Evolutionary conservation across 805 yeast species (phyloP), one percentile per base, ranked within the genome.

Genomic region (Candida fluviatilis): DNA sequence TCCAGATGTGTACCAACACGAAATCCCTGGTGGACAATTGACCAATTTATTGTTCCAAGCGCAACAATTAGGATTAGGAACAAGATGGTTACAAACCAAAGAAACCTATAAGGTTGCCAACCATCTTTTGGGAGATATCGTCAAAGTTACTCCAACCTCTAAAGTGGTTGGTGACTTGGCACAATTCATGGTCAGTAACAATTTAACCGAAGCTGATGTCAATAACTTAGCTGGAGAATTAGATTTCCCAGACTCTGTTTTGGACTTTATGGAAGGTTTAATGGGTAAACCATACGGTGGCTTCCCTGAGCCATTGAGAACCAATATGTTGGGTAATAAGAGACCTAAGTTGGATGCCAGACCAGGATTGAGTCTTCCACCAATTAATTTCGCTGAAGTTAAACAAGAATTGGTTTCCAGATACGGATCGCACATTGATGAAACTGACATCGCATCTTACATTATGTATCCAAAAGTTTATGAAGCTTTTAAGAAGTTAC

Each of bases 261-360:
- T 93, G 62, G 99, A 93, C 67, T 93, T 93, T 79, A 89, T 93
- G 77, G 96, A 93, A 73, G 99, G 99, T 54, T 77, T 93, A 62
- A 93, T 93, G 86, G 99, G 99, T 61, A 93, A 93, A 50, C 99
- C 99, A 57, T 88, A 87, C 61, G 99, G 99, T 51, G 99, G 99
- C 6, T 93, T 93, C 95, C 99, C 99, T 43, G 99, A 93, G 70
- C 99, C 99, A 28, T 75, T 93, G 66, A 82, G 99, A 70, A 75
- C 96, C 28, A 87, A 90, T 63, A 77, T 93, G 46, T 79, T 93
- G 57, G 80, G 81, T 55, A 95, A 90, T 62, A 89, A 89, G 82
- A 84, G 99, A 71, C 81, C 85, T 69, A 88, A 88, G 69, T 78
- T 93, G 66, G 78, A 80, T 45, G 69, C 73, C 50, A 82, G 99